These are phyloP conservation scores for Bacterosira constricta DNA, from an alignment of 108 stramenopile species.

Conservation along the genomic window DNA sequence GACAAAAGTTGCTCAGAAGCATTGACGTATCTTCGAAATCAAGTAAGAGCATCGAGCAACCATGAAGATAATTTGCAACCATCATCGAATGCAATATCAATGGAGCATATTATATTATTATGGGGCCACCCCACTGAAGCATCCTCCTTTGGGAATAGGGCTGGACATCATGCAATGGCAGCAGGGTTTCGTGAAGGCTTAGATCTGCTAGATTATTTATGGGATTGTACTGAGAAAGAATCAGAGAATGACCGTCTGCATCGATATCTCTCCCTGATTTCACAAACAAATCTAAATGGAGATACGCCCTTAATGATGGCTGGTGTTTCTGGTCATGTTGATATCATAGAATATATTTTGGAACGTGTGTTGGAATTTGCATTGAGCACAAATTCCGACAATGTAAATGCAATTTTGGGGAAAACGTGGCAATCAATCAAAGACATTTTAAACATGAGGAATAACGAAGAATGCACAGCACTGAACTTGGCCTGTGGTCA, in stretches of 20 bases:
- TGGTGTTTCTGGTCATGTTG: constrained; percentile 24
- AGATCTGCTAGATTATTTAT: constrained; percentile 34
- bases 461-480: constrained; percentile 24
- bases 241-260: neutral
- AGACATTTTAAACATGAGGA: constrained; percentile 20
- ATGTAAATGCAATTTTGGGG: neutral
- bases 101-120: constrained; percentile 10
- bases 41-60: constrained; percentile 10
- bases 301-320: constrained; percentile 80
- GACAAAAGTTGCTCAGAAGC: constrained; percentile 49
- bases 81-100: neutral
- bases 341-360: constrained; percentile 17
- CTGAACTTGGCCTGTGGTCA: constrained; percentile 55
- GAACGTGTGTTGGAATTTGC: constrained; percentile 15
- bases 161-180: constrained; percentile 65
- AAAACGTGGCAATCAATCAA: constrained; percentile 22
- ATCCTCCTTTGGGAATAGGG: constrained; percentile 53
- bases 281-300: constrained; percentile 52
- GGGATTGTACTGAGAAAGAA: neutral
- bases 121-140: constrained; percentile 44
- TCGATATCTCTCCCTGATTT: constrained; percentile 24
- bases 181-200: constrained; percentile 53
- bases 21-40: constrained; percentile 21
- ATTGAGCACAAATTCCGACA: neutral
- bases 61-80: neutral